These are phyloP conservation scores for Rugonectria rugulosa DNA, from an alignment of 2,329 filamentous ascomycete species.

Conservation along the genomic window DNA sequence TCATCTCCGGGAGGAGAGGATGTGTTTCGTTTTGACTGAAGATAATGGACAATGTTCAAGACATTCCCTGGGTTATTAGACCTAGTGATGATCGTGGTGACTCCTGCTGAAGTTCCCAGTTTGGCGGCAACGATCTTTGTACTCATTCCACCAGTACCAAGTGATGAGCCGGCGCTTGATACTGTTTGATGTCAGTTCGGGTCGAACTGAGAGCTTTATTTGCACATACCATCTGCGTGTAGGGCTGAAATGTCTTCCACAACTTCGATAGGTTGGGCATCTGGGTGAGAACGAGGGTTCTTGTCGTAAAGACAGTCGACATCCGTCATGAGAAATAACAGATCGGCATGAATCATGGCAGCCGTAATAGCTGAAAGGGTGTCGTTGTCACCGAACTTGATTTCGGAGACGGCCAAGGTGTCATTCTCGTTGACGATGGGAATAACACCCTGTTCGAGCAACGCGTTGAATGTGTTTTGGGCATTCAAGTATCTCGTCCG, in stretches of 20 bases:
- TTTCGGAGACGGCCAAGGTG: slow-evolving; percentile 94
- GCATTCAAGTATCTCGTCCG: slow-evolving; percentile 95
- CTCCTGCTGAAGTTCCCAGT: slow-evolving; percentile 90
- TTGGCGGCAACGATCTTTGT: slow-evolving; percentile 96
- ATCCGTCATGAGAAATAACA: slow-evolving; percentile 98
- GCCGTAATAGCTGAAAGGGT: slow-evolving; percentile 96
- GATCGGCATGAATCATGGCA: slow-evolving; percentile 95
- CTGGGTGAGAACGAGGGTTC: slow-evolving; percentile 85
- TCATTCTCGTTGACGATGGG: slow-evolving; percentile 99
- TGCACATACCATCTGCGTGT: slow-evolving; percentile 74
- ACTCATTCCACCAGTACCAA: slow-evolving; percentile 96
- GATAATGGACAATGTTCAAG: slow-evolving; percentile 80
- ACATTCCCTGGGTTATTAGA: slow-evolving; percentile 96
- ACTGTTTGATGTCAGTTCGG: slow-evolving; percentile 57
- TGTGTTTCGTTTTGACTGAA: slow-evolving; percentile 27
- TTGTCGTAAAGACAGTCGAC: slow-evolving; percentile 98
- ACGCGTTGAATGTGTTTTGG: slow-evolving; percentile 90
- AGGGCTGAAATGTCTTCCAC: slow-evolving; percentile 87
- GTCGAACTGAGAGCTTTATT: background rate
- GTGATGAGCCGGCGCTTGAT: slow-evolving; percentile 83
- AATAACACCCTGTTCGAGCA: slow-evolving; percentile 94
- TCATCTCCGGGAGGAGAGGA: slow-evolving; percentile 35
- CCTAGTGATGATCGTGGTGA: slow-evolving; percentile 93
- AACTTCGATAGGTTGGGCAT: slow-evolving; percentile 89
- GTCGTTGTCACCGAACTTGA: slow-evolving; percentile 99